phyloP scores from a whole-genome alignment of 2,329 filamentous ascomycete genomes.

The Lecanicillium sp. region DNA sequence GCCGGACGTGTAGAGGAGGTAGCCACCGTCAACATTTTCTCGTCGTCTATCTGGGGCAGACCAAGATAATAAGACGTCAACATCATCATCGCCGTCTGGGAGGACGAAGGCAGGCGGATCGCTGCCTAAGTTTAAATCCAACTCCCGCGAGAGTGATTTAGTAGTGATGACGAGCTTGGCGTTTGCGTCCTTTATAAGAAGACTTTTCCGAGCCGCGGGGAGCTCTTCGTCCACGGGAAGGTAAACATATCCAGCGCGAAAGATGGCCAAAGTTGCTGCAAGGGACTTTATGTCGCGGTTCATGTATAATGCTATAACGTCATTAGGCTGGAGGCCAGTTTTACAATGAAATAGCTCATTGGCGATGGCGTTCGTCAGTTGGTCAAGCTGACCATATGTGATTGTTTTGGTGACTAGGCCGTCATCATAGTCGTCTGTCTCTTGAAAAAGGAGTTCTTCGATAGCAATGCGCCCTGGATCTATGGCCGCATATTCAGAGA shows the following conservation, averaged over 20 bases:
- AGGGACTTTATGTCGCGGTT: constrained; percentile 57
- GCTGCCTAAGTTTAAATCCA: constrained; percentile 4
- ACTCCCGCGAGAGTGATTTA: constrained; percentile 9
- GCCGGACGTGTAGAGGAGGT: constrained; percentile 58
- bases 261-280: constrained; percentile 53
- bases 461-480: constrained; percentile 45
- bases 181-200: constrained; percentile 51
- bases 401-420: constrained; percentile 34
- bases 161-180: constrained; percentile 42
- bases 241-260: constrained; percentile 56
- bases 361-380: constrained; percentile 46
- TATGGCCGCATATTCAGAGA: constrained; percentile 34
- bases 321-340: constrained; percentile 34
- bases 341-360: constrained; percentile 18
- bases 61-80: constrained; percentile 8
- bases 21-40: constrained; percentile 36
- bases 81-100: constrained; percentile 6
- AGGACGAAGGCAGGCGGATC: constrained; percentile 8
- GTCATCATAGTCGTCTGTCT: constrained; percentile 21
- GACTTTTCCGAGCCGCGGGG: constrained; percentile 48
- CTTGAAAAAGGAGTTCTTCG: constrained; percentile 36
- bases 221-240: constrained; percentile 54
- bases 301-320: constrained; percentile 52
- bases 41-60: too few relatives aligned
- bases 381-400: constrained; percentile 50